Base-by-base conservation (phyloP, 257 asterid species). In the Anisodus acutangulus region DNA sequence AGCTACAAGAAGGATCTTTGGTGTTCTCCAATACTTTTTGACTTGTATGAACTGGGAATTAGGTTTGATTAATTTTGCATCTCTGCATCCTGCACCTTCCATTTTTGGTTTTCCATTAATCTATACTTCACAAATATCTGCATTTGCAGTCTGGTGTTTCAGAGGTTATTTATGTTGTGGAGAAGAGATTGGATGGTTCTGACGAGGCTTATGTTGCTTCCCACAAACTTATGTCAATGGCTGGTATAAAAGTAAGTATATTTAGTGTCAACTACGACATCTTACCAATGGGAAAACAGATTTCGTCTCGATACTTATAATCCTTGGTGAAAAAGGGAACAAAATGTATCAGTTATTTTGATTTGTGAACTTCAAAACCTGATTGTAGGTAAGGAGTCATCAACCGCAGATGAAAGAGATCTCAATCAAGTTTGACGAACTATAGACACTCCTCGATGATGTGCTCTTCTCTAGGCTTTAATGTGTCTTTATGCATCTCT, bases 131-230 rank as follows among this genome's bases (percentile, higher is more conserved):
- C 57, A 68, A 51, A 35, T 82, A 10, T 74, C 39, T 82, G 70
- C 68, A 74, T 81, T 70, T 93, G 88, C 91, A 94, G 98, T 91
- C 98, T 78, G 98, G 98, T 80, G 98, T 95, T 85, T 87, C 97
- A 7, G 98, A 95, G 88, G 98, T 95, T 41, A 88, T 95, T 64
- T 95, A 95, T 91, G 92, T 85, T 81, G 95, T 95, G 85, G 98
- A 95, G 88, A 95, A 94, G 91, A 86, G 90, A 81, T 79, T 91
- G 87, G 95, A 89, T 8, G 91, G 90, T 84, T 84, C 92, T 16
- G 93, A 95, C 47, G 87, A 87, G 41, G 85, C 94, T 16, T 94
- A 95, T 85, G 90, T 88, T 82, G 98, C 98, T 51, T 93, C 98
- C 16, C 95, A 91, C 90, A 94, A 92, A 68, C 95, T 95, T 89